Evolutionary conservation across 2,329 filamentous ascomycete species (phyloP).

Genomic region (Cladosporium sp.): DNA sequence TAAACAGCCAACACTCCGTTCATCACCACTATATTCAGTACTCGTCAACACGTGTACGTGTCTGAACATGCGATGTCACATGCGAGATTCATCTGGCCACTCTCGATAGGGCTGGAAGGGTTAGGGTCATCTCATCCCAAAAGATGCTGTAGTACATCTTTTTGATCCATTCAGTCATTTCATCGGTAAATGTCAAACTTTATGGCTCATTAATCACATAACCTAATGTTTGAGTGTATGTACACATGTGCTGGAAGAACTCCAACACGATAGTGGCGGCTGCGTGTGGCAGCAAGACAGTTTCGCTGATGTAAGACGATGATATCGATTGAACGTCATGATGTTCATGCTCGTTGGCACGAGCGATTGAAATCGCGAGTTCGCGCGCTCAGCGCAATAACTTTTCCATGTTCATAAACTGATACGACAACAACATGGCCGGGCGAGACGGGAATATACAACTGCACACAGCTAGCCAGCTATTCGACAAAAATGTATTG

Average conservation of each 20-base stretch:
- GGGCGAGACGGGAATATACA: background rate
- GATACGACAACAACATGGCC: background rate
- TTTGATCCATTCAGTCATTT: no score
- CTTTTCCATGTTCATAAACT: background rate
- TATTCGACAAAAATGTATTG: conserved; percentile 29
- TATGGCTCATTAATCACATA: no score
- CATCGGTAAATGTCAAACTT: no score
- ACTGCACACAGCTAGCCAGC: background rate
- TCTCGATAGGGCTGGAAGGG: background rate
- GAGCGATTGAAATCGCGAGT: background rate
- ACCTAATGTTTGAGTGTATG: background rate
- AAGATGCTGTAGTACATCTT: no score
- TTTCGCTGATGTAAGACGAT: background rate
- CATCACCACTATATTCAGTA: background rate
- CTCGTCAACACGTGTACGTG: background rate
- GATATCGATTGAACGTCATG: background rate
- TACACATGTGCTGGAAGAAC: background rate
- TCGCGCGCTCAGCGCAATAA: background rate
- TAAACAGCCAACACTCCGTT: background rate
- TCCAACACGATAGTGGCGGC: background rate
- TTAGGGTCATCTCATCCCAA: background rate
- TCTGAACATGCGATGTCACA: background rate
- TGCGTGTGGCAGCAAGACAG: background rate
- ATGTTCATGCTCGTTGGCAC: background rate
- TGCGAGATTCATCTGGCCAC: background rate